Evolutionary conservation across 2,329 filamentous ascomycete genomes (phyloP).

Genomic region (Diaporthe velutina): DNA sequence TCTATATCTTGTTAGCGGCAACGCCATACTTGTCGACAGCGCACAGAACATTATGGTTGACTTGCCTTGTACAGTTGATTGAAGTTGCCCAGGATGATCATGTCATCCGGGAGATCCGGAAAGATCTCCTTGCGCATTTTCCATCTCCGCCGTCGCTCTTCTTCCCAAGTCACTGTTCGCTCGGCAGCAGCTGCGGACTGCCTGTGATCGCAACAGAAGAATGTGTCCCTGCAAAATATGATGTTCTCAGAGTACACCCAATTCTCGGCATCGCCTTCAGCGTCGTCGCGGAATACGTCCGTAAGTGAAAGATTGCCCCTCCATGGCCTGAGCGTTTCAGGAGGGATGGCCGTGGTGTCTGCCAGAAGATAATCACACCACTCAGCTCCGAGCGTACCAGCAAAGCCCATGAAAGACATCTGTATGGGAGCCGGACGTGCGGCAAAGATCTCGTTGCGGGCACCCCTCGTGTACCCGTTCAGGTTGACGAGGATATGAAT

Average conservation of each 20-base stretch:
- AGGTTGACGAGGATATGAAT: constrained; percentile 97
- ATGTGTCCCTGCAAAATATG: constrained; percentile 92
- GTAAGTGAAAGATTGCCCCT: constrained; percentile 80
- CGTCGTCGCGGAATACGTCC: constrained; percentile 76
- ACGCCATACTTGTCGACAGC: background rate
- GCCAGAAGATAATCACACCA: constrained; percentile 99
- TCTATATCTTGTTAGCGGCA: constrained; percentile 64
- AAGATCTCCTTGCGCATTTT: constrained; percentile 94
- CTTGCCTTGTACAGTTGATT: constrained; percentile 98
- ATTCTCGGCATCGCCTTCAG: constrained; percentile 76
- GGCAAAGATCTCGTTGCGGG: constrained; percentile 97
- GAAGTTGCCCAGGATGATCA: constrained; percentile 95
- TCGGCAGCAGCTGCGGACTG: constrained; percentile 86
- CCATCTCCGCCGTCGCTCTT: constrained; percentile 87
- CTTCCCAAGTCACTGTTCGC: constrained; percentile 79
- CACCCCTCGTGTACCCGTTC: constrained; percentile 97
- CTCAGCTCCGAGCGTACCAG: constrained; percentile 93
- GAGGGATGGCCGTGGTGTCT: constrained; percentile 88
- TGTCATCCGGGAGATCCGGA: constrained; percentile 82
- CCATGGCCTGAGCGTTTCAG: constrained; percentile 83
- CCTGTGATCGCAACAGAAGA: constrained; percentile 97
- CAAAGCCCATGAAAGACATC: constrained; percentile 99
- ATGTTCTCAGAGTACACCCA: constrained; percentile 99
- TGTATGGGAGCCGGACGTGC: constrained; percentile 94
- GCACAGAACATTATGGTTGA: constrained; percentile 7